Base-by-base conservation (phyloP, 108 stramenopile genomes). In the Stephanodiscus triporus region DNA sequence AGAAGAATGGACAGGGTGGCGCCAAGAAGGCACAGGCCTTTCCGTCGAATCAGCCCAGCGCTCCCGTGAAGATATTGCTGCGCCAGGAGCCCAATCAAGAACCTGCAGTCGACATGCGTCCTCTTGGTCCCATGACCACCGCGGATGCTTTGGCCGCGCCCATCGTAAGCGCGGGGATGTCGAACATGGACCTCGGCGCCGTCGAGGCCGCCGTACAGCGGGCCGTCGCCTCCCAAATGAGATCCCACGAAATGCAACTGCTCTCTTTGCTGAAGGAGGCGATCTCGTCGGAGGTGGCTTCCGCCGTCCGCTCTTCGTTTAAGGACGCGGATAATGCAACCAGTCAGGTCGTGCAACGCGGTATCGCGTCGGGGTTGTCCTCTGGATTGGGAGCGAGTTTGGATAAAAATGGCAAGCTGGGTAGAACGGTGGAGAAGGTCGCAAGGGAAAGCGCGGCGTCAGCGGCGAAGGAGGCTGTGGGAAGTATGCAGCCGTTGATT, bases 401-500 rank as follows among this genome's bases (percentile, higher is more conserved):
- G 86, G 50, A 77, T 64, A 76, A 19, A 78, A 80, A 50, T 84
- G 64, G 75, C 70, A 73, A 73, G 76, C 23, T 87, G 66, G 34
- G 56, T 20, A 76, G 43, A 14, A 64, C 38, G 40, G 70, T 91
- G 75, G 83, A 88, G 59, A 75, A 77, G 9, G 51, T 81, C 6
- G 75, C 75, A 2, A 81, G 84, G 56, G 81, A 89, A 3, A 86
- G 81, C 61, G 77, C 82, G 5, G 73, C 59, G 0, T 74, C 81
- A 10, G 75, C 87, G 50, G 58, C 81, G 0, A 78, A 86, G 27
- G 77, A 80, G 20, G 65, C 88, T 42, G 72, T 78, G 19, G 85
- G 58, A 17, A 75, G 83, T 20, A 74, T 86, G 49, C 86, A 94
- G 64, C 66, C 68, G 22, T 86, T 89, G 2, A 62, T 78, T 24